A percentile compares a stretch with the other conserved stretches of the same genome.
These are phyloP conservation scores for Cornus florida DNA, from an alignment of 148 eudicot genomes.

Conservation along the genomic window DNA sequence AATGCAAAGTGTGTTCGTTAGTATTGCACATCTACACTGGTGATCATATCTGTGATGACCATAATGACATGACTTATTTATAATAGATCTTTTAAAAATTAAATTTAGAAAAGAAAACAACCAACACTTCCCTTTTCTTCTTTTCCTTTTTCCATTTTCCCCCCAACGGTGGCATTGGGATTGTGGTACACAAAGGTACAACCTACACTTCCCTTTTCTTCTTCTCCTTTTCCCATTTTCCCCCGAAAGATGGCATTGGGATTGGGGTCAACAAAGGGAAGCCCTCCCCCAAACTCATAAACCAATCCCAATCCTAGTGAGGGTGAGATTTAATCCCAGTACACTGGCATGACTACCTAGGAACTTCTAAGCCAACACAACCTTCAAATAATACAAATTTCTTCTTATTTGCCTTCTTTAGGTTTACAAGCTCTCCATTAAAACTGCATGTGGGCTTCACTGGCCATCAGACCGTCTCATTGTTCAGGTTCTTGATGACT, in stretches of 20 bases:
- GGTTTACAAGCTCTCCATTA: conserved; percentile 22
- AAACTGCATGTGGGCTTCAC: conserved; percentile 14
- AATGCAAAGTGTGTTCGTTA: background rate
- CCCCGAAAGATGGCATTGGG: background rate
- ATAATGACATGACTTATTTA: background rate
- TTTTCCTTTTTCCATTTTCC: background rate
- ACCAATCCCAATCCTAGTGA: background rate
- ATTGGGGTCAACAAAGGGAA: background rate
- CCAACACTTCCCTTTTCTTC: background rate
- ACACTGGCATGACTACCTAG: background rate
- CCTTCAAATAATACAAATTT: background rate
- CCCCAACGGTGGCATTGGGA: background rate
- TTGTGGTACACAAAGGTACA: background rate
- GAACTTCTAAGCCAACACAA: background rate
- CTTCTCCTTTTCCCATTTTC: too few relatives aligned
- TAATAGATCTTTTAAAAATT: background rate
- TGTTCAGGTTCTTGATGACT: conserved; percentile 21
- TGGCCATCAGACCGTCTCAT: conserved; percentile 18
- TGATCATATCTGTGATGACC: background rate
- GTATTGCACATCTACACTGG: background rate
- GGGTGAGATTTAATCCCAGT: background rate
- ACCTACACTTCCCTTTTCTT: too few relatives aligned
- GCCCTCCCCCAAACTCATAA: background rate
- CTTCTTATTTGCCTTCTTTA: background rate
- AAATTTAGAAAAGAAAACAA: background rate